Evolutionary conservation across 2,329 filamentous ascomycete genomes (phyloP), one percentile per base, ranked within the genome.

Genomic region (Exophiala sideris): DNA sequence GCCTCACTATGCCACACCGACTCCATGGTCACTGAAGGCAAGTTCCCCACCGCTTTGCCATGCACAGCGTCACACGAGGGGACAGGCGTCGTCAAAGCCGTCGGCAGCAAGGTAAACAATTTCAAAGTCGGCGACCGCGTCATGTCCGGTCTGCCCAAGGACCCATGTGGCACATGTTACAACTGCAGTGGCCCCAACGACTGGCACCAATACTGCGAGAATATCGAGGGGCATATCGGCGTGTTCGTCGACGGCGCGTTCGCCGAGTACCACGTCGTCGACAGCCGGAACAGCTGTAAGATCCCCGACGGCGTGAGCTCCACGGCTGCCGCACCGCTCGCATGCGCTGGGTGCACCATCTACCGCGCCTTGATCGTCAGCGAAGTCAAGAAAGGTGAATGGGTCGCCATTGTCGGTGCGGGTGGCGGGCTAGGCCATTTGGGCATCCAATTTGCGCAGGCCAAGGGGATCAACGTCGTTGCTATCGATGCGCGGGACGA

Each of bases 1-100:
- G 81, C 79, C 8, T 82, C 79, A 1, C 76, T 83, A 63, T 85
- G 82, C 70, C 82, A 86, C 70, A 85, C 83, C 1, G 82, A 85
- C 68, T 67, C 68, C 56, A 81, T 84, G 78, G 79, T 83, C 3
- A 61, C 64, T 5, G 62, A 70, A 1, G 82, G 82, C 45, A 66
- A 74, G 42, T 78, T 84, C 65, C 67, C 65, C 5, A 73, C 74
- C 0, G 51, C 66, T 2, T 70, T 84, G 1, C 81, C 82, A 0
- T 71, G 73, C 52, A 83, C 74, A 7, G 79, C 72, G 5, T 84
- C 79, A 0, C 81, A 83, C 64, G 81, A 85, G 66, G 80, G 79
- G 14, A 69, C 78, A 12, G 81, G 80, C 14, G 81, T 80, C 14
- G 73, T 84, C 47, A 76, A 76, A 6, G 71, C 74, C 1, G 56